Evolutionary conservation across 495 filamentous ascomycete species (phyloP), one percentile per base, ranked within the genome.

Genomic region (Neurospora sp.): DNA sequence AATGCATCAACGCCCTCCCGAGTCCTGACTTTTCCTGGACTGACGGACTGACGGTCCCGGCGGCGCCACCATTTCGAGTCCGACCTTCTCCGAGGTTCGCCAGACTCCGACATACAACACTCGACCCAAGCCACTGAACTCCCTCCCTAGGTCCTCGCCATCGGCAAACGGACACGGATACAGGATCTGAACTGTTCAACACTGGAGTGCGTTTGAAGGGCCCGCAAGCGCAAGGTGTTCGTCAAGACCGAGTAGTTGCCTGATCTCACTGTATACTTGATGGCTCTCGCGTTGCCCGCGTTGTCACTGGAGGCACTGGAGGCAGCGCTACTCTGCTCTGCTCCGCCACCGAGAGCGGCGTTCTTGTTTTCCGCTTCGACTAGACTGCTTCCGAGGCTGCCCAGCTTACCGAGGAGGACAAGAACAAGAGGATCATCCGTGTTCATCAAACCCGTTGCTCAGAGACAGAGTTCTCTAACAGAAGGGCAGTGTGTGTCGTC

Each of bases 181-280:
- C 5, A 16, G 40, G 11, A 39, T 12, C 0, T 39, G 39, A 39
- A 9, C 39, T 39, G 39, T 5, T 39, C 0, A 41, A 5, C 14
- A 16, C 40, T 41, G 9, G 1, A 3, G 1, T 4, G 38, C 1
- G 9, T 10, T 11, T 39, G 9, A 39, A 39, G 38, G 2, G 93
- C 93, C 18, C 87, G 89, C 54, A 95, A 91, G 81, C 87, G 89
- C 54, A 95, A 91, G 81, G 90, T 97, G 66, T 94, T 98, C 79
- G 90, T 97, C 69, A 85, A 87, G 70, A 85, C 90, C 31, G 86
- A 91, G 66, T 90, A 93, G 82, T 72, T 86, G 40, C 73, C 81
- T 11, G 79, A 84, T 40, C 84, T 82, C 71, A 72, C 79, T 31
- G 81, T 84, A n/a, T n/a, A n/a, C n/a, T n/a, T n/a, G n/a, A n/a